Evolutionary conservation across 345 rosid genomes (phyloP), one percentile per base, ranked within the genome.

Genomic region (Rhizophora apiculata): DNA sequence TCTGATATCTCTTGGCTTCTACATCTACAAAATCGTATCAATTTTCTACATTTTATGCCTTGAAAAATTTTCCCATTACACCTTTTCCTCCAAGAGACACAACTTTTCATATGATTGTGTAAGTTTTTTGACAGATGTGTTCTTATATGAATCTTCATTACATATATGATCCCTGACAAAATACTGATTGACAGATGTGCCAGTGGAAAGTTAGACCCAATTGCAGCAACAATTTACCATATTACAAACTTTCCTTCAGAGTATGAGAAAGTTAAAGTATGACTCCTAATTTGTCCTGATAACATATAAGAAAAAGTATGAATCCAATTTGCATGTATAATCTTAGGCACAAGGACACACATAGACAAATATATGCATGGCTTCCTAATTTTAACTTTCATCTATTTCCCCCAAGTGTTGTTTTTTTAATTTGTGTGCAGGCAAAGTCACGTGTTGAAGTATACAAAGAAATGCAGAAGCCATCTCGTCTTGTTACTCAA

Each of bases 161-260:
- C 49, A 70, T 39, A 0, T 39, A 2, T 39, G 11, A 16, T 11
- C 48, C 49, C 87, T 91, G 78, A 89, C 77, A 93, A 88, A 78
- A 85, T 82, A 86, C 87, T 91, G 76, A 84, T 89, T 68, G 85
- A 88, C 78, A 89, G 96, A 93, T 89, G 96, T 70, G 86, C 84
- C 75, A 94, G 97, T 77, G 81, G 97, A 84, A 84, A 86, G 80
- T 80, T 89, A 51, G 97, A 91, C 71, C 96, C 93, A 24, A 58
- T 75, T 49, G 85, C 91, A 9, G 90, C 91, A 65, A 91, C 86
- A 84, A 86, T 91, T 67, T 91, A 93, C 78, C 96, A 88, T 74
- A 37, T 87, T 26, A 84, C 70, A 77, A 76, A 74, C 75, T 85
- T 86, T 64, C 97, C 88, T 69, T 96, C 94, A 15, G 90, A 83